Conservation (phyloP, 192 early-diverging fungal species). For the Coemansia sp. region DNA sequence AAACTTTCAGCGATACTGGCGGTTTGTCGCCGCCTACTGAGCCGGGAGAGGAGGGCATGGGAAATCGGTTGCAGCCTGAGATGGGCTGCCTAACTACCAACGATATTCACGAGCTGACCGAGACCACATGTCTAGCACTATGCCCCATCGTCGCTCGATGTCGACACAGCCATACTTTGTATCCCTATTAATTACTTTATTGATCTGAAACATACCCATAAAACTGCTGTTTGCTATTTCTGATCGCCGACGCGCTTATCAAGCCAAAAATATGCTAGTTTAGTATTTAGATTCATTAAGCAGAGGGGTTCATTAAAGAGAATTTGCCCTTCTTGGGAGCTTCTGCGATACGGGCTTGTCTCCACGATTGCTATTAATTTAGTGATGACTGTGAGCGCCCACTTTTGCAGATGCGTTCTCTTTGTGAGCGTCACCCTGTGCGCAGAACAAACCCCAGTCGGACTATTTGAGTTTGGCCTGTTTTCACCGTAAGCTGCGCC, state of each 20-base stretch:
- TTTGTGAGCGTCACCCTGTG: not conserved
- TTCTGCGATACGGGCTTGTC: not conserved
- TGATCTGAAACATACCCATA: conserved; percentile 2
- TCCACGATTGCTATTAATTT: conserved; percentile 17
- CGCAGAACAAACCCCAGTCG: conserved; percentile 15
- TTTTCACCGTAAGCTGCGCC: conserved; percentile 16
- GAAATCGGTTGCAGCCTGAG: not conserved
- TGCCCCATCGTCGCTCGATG: too few relatives aligned
- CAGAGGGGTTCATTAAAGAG: not conserved
- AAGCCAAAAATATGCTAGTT: not conserved
- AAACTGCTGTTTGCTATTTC: conserved; percentile 4
- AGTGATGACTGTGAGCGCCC: conserved; percentile 28
- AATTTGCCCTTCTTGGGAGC: not conserved
- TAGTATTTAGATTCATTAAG: not conserved
- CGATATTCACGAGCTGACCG: conserved; percentile 40
- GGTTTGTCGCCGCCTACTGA: not conserved
- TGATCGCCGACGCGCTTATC: not conserved
- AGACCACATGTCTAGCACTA: conserved; percentile 28
- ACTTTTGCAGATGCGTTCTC: not conserved
- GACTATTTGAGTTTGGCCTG: conserved; percentile 35
- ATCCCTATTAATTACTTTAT: not conserved
- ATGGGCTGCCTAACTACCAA: conserved; percentile 24
- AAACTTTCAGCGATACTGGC: not conserved
- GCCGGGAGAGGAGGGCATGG: not conserved
- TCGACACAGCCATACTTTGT: too few relatives aligned